Conservation (phyloP, 805 yeast species). For the Pichia membranifaciens region DNA sequence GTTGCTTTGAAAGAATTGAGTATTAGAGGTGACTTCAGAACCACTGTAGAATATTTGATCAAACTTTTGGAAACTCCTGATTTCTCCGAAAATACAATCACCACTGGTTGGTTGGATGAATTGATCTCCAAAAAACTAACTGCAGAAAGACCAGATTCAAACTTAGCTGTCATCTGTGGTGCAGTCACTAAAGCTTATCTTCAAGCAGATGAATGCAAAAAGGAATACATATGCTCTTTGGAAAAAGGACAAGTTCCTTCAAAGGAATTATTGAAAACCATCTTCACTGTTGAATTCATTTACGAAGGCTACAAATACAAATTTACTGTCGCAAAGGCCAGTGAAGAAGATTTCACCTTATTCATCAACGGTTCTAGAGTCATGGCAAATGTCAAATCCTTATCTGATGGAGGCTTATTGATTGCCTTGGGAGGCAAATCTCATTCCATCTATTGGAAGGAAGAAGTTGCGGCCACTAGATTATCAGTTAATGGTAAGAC, state of each 20-base stretch:
- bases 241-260: constrained; percentile 95
- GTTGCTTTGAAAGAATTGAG: constrained; percentile 95
- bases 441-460: constrained; percentile 95
- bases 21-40: constrained; percentile 97
- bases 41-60: constrained; percentile 95
- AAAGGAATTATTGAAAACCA: constrained; percentile 72
- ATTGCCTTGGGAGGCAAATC: constrained; percentile 87
- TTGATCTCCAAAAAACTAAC: constrained; percentile 88
- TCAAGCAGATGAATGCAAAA: constrained; percentile 62
- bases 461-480: constrained; percentile 93
- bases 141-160: constrained; percentile 93
- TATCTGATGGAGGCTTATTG: constrained; percentile 92
- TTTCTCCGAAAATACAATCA: constrained; percentile 91
- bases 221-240: constrained; percentile 66
- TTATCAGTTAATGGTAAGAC: constrained; percentile 93
- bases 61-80: constrained; percentile 94
- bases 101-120: constrained; percentile 99
- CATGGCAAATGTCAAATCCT: constrained; percentile 79
- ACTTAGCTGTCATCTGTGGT: constrained; percentile 90
- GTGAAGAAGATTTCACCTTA: constrained; percentile 76
- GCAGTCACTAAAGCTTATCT: constrained; percentile 95
- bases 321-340: constrained; percentile 92
- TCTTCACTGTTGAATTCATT: constrained; percentile 90
- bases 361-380: constrained; percentile 91
- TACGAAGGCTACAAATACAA: constrained; percentile 91